A percentile compares a stretch with the other conserved stretches of the same genome.
Conservation (phyloP, 345 rosid species). For the Eucalyptus cloeziana region DNA sequence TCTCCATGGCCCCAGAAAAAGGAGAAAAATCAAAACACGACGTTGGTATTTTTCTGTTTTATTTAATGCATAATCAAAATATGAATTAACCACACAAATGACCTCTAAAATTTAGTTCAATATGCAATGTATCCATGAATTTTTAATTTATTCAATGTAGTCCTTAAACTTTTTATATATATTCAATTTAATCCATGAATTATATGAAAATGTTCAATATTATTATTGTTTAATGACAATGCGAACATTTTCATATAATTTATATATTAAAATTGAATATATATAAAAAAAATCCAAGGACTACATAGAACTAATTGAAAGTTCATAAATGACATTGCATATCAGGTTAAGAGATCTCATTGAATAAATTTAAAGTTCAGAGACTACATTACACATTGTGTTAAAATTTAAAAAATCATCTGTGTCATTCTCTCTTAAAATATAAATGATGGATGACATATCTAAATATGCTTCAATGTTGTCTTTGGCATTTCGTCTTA, state of each 20-base stretch:
- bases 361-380: too few species aligned
- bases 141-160: too few species aligned
- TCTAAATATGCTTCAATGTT: background rate
- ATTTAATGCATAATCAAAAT: background rate
- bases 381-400: accelerated
- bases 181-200: too few species aligned
- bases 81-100: background rate
- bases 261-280: too few species aligned
- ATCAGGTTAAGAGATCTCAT: background rate
- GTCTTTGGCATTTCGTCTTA: background rate
- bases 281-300: accelerated
- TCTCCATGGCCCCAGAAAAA: background rate
- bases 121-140: too few species aligned
- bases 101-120: too few species aligned
- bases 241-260: too few species aligned
- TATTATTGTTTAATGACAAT: accelerated
- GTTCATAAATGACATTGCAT: too few species aligned
- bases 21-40: background rate
- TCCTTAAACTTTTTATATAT: too few species aligned
- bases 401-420: too few species aligned
- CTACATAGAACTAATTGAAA: background rate
- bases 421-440: background rate
- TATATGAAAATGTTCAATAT: accelerated
- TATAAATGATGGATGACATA: background rate
- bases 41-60: background rate